Percentiles rank a stretch among this genome's conserved stretches.
phyloP scores from a whole-genome alignment of 140 eudicot species.

The Anethum foeniculum region DNA sequence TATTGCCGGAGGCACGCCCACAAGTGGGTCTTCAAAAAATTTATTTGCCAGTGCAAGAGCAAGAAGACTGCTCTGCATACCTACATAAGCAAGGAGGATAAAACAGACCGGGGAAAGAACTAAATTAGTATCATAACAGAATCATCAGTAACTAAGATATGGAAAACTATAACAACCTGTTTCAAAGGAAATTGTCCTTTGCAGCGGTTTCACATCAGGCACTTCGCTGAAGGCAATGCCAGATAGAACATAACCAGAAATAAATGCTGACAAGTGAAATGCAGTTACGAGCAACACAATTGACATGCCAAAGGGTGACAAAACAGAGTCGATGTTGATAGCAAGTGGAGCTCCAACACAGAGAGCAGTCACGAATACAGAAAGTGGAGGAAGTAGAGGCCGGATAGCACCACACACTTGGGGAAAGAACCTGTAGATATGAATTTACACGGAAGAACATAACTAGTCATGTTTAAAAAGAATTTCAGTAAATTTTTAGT shows the following conservation, averaged over 20 bases:
- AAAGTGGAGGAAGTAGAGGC: slow-evolving; percentile 78
- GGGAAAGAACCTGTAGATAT: slow-evolving; percentile 61
- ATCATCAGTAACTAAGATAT: not conserved
- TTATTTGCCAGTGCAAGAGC: slow-evolving; percentile 93
- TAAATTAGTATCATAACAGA: not conserved
- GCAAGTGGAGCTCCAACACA: slow-evolving; percentile 99
- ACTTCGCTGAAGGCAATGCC: slow-evolving; percentile 54
- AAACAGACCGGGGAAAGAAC: not conserved
- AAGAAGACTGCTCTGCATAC: slow-evolving; percentile 98
- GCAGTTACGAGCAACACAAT: slow-evolving; percentile 56
- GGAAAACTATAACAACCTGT: slow-evolving; percentile 49
- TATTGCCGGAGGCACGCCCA: slow-evolving; percentile 92
- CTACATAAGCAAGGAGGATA: slow-evolving; percentile 22
- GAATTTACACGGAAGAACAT: slow-evolving; percentile 5
- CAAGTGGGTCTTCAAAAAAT: slow-evolving; percentile 89
- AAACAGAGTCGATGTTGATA: slow-evolving; percentile 58
- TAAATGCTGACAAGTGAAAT: slow-evolving; percentile 69
- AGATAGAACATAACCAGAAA: slow-evolving; percentile 57
- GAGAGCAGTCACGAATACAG: slow-evolving; percentile 81
- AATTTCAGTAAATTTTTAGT: not conserved
- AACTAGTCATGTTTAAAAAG: not conserved
- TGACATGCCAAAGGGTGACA: slow-evolving; percentile 83
- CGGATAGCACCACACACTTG: slow-evolving; percentile 47
- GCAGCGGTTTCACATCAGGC: slow-evolving; percentile 85
- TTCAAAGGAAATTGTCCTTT: slow-evolving; percentile 89